Evolutionary conservation across 768 basidiomycete species (phyloP).

Genomic region (Tricholomella constricta): DNA sequence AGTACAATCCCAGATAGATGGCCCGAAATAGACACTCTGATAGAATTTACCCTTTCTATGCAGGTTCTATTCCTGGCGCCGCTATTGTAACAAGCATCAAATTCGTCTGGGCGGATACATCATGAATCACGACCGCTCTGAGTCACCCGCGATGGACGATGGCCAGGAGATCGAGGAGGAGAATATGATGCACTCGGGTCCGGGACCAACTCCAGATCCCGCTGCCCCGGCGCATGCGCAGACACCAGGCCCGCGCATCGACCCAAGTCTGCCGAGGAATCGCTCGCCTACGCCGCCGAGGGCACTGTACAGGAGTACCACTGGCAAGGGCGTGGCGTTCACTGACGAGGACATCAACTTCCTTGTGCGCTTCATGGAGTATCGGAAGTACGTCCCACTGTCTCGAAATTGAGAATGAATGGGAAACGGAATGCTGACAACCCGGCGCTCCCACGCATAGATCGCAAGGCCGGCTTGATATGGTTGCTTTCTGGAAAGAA

Average conservation of each 20-base stretch:
- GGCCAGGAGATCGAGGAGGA: conserved; percentile 47
- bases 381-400: conserved; percentile 57
- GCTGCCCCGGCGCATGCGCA: conserved; percentile 41
- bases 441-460: conserved; percentile 31
- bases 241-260: conserved; percentile 15
- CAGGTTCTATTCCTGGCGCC: conserved; percentile 89
- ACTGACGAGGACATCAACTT: conserved; percentile 82
- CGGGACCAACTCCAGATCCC: conserved; percentile 34
- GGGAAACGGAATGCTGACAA: no score
- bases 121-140: conserved; percentile 65
- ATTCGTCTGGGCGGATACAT: conserved; percentile 85
- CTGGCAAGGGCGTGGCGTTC: conserved; percentile 89
- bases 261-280: conserved; percentile 40
- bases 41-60: neutral
- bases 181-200: conserved; percentile 34
- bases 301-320: conserved; percentile 80
- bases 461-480: conserved; percentile 63
- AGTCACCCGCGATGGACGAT: conserved; percentile 44
- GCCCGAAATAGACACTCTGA: neutral
- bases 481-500: conserved; percentile 82
- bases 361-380: conserved; percentile 74
- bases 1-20: conserved; percentile 20
- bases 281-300: conserved; percentile 82
- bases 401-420: no score
- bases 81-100: conserved; percentile 92